Conservation (phyloP, 345 rosid genomes). For the Pistacia vera region DNA sequence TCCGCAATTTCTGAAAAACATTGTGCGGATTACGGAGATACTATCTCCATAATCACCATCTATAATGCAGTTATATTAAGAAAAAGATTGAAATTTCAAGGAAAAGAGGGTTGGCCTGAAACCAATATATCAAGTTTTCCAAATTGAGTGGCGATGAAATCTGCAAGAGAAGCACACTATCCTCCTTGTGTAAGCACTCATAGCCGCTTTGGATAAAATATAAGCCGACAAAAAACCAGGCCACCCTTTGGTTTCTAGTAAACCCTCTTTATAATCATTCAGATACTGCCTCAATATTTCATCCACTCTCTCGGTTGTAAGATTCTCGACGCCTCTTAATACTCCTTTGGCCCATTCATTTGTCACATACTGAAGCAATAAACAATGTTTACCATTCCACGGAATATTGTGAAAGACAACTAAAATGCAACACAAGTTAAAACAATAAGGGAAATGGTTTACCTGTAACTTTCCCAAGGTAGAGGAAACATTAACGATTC, state of each 20-base stretch:
- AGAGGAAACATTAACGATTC: slow-evolving; percentile 56
- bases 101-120: not conserved
- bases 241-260: not conserved
- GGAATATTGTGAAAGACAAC: too few species aligned
- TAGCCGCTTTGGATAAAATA: not conserved
- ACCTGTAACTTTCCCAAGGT: slow-evolving; percentile 43
- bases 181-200: not conserved
- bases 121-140: slow-evolving; percentile 31
- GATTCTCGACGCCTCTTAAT: not conserved
- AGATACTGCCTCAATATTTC: not conserved
- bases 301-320: not conserved
- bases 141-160: slow-evolving; percentile 21
- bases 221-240: not conserved
- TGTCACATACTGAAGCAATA: slow-evolving; percentile 21
- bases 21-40: not conserved
- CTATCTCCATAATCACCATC: not conserved
- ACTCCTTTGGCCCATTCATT: slow-evolving; percentile 8
- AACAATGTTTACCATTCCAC: too few species aligned
- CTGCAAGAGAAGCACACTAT: slow-evolving; percentile 27
- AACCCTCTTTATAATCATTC: not conserved
- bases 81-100: not conserved
- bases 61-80: too few species aligned
- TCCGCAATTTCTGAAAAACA: not conserved
- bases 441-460: not conserved
- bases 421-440: too few species aligned